These are phyloP conservation scores for Auricularia auricula-judae DNA, from an alignment of 768 basidiomycete genomes.

Conservation along the genomic window DNA sequence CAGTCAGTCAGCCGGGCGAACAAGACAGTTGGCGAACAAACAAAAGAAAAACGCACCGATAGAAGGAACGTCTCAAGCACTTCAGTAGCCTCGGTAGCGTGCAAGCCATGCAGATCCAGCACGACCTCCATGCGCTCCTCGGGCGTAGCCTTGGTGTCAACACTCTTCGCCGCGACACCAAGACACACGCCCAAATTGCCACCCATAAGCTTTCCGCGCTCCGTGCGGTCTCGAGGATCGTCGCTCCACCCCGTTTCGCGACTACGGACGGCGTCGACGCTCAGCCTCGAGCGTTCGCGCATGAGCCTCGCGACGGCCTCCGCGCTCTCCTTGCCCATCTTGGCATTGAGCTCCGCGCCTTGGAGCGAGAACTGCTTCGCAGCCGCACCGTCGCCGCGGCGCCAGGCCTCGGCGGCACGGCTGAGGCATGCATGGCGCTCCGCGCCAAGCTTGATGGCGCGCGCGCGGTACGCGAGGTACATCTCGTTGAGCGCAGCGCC, in stretches of 20 bases:
- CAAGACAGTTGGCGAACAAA: conserved; percentile 4
- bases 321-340: conserved; percentile 80
- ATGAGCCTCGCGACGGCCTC: conserved; percentile 80
- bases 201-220: conserved; percentile 64
- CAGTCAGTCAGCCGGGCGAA: too few relatives aligned
- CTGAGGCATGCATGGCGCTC: conserved; percentile 90
- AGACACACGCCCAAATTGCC: conserved; percentile 77
- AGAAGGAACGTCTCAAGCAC: conserved; percentile 83
- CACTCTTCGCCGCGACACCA: conserved; percentile 62
- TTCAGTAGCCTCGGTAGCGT: conserved; percentile 87
- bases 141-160: conserved; percentile 44
- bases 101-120: conserved; percentile 87
- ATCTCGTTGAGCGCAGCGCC: conserved; percentile 68
- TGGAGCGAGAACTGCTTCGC: conserved; percentile 92
- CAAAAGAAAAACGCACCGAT: conserved; percentile 43
- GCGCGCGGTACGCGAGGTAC: conserved; percentile 83
- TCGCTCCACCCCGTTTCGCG: conserved; percentile 72
- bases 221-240: conserved; percentile 68
- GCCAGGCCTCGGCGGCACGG: conserved; percentile 92
- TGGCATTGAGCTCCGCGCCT: conserved; percentile 85
- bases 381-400: conserved; percentile 87
- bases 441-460: conserved; percentile 85
- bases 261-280: conserved; percentile 62
- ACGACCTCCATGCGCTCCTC: conserved; percentile 85
- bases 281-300: conserved; percentile 62